Evolutionary conservation across 2,329 filamentous ascomycete genomes (phyloP).

Genomic region (Botryotinia calthae): DNA sequence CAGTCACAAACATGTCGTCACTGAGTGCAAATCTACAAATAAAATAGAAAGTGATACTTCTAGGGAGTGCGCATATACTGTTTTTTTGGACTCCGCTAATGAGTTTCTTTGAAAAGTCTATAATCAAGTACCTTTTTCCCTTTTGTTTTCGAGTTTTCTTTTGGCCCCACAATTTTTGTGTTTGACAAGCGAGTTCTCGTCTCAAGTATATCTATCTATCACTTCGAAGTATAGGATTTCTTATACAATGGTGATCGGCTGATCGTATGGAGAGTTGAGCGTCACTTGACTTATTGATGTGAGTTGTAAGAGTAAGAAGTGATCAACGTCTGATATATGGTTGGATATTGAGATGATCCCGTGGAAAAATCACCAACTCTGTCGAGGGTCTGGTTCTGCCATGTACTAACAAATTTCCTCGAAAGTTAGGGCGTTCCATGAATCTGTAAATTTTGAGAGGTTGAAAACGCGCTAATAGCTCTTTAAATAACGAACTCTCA

Average conservation of each 20-base stretch:
- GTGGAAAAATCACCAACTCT: no score
- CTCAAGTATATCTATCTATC: not conserved
- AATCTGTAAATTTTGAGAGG: not conserved
- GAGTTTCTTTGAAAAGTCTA: not conserved
- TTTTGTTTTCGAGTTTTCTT: not conserved
- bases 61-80: not conserved
- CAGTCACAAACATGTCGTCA: not conserved
- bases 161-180: not conserved
- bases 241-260: not conserved
- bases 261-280: not conserved
- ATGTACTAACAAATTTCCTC: not conserved
- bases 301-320: accelerated
- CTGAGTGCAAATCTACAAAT: not conserved
- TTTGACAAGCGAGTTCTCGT: not conserved
- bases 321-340: not conserved
- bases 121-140: not conserved
- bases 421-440: not conserved
- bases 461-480: not conserved
- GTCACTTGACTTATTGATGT: not conserved
- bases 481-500: not conserved
- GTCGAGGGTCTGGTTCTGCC: no score
- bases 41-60: not conserved
- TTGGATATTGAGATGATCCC: not conserved
- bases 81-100: not conserved
- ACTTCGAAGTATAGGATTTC: not conserved